Conservation (phyloP, 495 filamentous ascomycete species). For the Xylaria scruposa region DNA sequence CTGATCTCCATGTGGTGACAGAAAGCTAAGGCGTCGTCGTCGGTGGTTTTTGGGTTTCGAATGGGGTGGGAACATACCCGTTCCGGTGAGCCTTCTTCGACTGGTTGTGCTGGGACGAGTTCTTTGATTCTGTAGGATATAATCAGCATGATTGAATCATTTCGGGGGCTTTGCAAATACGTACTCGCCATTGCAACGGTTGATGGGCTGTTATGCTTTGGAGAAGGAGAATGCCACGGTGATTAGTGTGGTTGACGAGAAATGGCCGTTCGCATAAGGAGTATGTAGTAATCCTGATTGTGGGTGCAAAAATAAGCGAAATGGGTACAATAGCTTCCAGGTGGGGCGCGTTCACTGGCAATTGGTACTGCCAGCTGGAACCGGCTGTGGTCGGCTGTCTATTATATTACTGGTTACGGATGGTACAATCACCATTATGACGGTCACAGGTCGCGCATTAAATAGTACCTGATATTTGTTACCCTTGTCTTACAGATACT, state of each 20-base stretch:
- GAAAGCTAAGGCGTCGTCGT: neutral
- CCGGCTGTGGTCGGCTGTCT: too few relatives aligned
- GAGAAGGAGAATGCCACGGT: slow-evolving; percentile 31
- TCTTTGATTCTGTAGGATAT: slow-evolving; percentile 83
- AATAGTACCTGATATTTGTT: neutral
- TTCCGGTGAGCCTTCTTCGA: slow-evolving; percentile 96
- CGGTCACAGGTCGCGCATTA: neutral
- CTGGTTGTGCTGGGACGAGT: slow-evolving; percentile 98
- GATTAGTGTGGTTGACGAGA: slow-evolving; percentile 35
- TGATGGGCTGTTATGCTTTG: slow-evolving; percentile 40
- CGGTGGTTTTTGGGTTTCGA: slow-evolving; percentile 15
- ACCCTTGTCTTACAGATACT: neutral
- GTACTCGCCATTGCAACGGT: slow-evolving; percentile 59
- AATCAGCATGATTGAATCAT: neutral
- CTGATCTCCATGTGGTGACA: neutral
- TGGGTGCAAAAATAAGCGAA: slow-evolving; percentile 47
- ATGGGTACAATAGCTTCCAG: slow-evolving; percentile 1
- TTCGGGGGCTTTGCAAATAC: slow-evolving; percentile 30
- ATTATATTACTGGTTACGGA: too few relatives aligned
- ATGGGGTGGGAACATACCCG: slow-evolving; percentile 68
- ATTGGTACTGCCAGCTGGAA: too few relatives aligned
- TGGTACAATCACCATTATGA: neutral
- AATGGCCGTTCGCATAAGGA: slow-evolving; percentile 31
- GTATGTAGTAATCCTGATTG: slow-evolving; percentile 35
- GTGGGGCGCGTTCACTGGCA: slow-evolving; percentile 16